Percentiles rank a stretch among this genome's conserved stretches.
These are phyloP conservation scores for Colletotrichum graminicola DNA, from an alignment of 2,329 filamentous ascomycete species.

Conservation along the genomic window DNA sequence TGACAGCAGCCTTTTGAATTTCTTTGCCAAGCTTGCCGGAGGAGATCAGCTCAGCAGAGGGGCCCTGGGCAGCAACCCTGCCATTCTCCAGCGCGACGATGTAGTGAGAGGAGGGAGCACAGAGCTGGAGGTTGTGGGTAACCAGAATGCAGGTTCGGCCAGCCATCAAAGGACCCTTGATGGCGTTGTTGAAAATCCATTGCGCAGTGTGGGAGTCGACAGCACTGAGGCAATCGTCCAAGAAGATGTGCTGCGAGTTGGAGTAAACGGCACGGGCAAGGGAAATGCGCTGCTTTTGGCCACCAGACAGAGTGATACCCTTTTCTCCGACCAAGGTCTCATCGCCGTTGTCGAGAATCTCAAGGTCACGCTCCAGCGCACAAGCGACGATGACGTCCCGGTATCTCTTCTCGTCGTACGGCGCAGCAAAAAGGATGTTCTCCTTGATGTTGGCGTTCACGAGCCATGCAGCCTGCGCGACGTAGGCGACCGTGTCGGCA, in stretches of 20 bases:
- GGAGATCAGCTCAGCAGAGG: slow-evolving; percentile 80
- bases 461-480: slow-evolving; percentile 96
- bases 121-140: slow-evolving; percentile 93
- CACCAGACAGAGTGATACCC: slow-evolving; percentile 94
- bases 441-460: slow-evolving; percentile 96
- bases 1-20: slow-evolving; percentile 77
- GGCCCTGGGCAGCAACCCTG: slow-evolving; percentile 80
- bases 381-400: slow-evolving; percentile 90
- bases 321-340: slow-evolving; percentile 96
- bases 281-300: slow-evolving; percentile 97
- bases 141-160: slow-evolving; percentile 93
- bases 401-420: slow-evolving; percentile 85
- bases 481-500: slow-evolving; percentile 94
- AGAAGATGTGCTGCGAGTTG: slow-evolving; percentile 87
- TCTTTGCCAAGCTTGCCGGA: slow-evolving; percentile 94
- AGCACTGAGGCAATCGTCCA: slow-evolving; percentile 96
- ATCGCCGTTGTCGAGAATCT: slow-evolving; percentile 93
- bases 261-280: slow-evolving; percentile 98
- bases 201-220: slow-evolving; percentile 98
- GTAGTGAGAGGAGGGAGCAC: slow-evolving; percentile 82
- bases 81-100: slow-evolving; percentile 92
- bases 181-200: slow-evolving; percentile 96
- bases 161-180: slow-evolving; percentile 89
- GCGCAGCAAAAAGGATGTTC: slow-evolving; percentile 91
- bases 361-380: slow-evolving; percentile 88